phyloP scores from a whole-genome alignment of 2,329 filamentous ascomycete species.

The Calonectria pseudoturangicola region DNA sequence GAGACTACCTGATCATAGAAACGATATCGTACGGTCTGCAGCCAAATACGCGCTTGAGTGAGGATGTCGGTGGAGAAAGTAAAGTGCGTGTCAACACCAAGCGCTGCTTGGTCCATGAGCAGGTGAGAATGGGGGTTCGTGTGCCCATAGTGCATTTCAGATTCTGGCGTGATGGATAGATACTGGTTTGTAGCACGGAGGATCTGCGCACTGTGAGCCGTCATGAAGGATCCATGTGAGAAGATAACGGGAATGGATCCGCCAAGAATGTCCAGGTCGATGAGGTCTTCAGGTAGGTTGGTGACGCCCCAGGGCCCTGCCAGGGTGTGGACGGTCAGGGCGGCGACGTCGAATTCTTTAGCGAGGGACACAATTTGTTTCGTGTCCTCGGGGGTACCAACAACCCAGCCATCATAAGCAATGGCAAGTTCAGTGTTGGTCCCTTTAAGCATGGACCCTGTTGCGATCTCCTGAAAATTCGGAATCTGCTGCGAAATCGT shows the following conservation, averaged over 20 bases:
- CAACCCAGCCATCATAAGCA: slow-evolving; percentile 63
- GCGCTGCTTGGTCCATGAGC: slow-evolving; percentile 69
- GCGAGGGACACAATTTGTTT: slow-evolving; percentile 58
- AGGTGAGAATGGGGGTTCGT: slow-evolving; percentile 65
- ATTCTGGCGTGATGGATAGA: slow-evolving; percentile 75
- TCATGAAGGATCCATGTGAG: slow-evolving; percentile 69
- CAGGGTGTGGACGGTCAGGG: slow-evolving; percentile 67
- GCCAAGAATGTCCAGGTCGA: slow-evolving; percentile 63
- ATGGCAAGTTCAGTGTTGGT: slow-evolving; percentile 62
- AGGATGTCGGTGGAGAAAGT: slow-evolving; percentile 71
- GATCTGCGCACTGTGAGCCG: slow-evolving; percentile 60
- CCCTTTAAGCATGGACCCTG: slow-evolving; percentile 50
- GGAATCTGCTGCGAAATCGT: slow-evolving; percentile 61
- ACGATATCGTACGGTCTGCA: slow-evolving; percentile 66
- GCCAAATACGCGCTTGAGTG: slow-evolving; percentile 72
- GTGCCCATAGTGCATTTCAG: slow-evolving; percentile 76
- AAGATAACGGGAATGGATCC: slow-evolving; percentile 69
- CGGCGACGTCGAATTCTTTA: slow-evolving; percentile 63
- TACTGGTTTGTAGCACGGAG: slow-evolving; percentile 71
- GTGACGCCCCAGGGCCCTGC: slow-evolving; percentile 61
- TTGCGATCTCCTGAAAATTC: slow-evolving; percentile 62
- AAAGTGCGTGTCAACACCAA: slow-evolving; percentile 74
- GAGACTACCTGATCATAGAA: slow-evolving; percentile 63
- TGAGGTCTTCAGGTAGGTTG: slow-evolving; percentile 63
- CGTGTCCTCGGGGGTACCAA: slow-evolving; percentile 53